Percentiles rank a stretch among this genome's conserved stretches.
phyloP scores from a whole-genome alignment of 306 rosid species.

The Fagus sylvatica region DNA sequence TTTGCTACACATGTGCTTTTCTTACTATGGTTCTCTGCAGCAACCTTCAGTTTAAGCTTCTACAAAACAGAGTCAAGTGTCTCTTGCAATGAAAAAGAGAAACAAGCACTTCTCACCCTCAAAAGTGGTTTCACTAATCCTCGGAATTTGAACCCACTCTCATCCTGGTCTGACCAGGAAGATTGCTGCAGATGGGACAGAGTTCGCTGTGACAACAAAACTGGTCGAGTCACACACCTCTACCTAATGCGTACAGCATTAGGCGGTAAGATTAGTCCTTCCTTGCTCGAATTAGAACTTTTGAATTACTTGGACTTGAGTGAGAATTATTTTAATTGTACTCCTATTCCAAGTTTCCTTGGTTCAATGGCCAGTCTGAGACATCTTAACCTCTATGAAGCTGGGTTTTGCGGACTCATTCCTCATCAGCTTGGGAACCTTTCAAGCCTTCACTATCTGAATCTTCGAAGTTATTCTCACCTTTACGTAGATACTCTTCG shows the following conservation, averaged over 20 bases:
- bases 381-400: neutral
- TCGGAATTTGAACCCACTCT: neutral
- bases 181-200: constrained; percentile 24
- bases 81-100: too few species aligned
- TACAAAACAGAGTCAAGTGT: too few species aligned
- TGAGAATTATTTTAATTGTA: constrained; percentile 4
- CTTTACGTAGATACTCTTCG: neutral
- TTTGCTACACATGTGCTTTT: too few species aligned
- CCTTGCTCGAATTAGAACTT: constrained; percentile 9
- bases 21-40: too few species aligned
- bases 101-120: too few species aligned
- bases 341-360: neutral
- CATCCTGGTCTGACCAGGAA: neutral
- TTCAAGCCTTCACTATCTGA: constrained; percentile 1
- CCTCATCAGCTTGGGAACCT: constrained; percentile 26
- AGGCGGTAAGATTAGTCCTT: neutral
- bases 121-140: neutral
- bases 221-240: constrained; percentile 17
- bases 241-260: neutral
- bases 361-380: neutral
- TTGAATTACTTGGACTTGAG: constrained; percentile 11
- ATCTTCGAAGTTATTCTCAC: neutral
- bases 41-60: too few species aligned
- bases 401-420: neutral
- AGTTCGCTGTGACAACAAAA: constrained; percentile 17